Conservation (phyloP, 1,284 basidiomycete species). For the Ceratorhiza oryzae-sativae region DNA sequence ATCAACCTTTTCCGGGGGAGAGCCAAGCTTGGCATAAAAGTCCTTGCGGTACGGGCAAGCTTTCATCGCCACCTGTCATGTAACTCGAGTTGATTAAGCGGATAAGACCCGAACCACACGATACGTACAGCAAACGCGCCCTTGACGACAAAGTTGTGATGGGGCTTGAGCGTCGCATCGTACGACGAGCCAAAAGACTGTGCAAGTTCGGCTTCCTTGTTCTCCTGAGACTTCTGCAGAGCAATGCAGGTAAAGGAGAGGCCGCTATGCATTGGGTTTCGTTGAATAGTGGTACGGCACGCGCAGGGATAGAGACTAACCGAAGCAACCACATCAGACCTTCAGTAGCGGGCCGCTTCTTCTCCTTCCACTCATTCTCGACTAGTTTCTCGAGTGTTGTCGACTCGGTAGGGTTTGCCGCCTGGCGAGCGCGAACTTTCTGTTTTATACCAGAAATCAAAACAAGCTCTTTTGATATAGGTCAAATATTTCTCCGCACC, state of each 20-base stretch:
- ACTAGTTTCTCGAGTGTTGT: constrained; percentile 86
- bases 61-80: constrained; percentile 86
- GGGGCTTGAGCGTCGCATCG: constrained; percentile 73
- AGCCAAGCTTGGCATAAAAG: constrained; percentile 89
- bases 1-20: constrained; percentile 71
- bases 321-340: constrained; percentile 93
- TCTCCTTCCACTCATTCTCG: constrained; percentile 83
- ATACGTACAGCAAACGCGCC: constrained; percentile 81
- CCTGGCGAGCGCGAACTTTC: constrained; percentile 89
- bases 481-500: constrained; percentile 57
- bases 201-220: constrained; percentile 75
- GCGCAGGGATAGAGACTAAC: constrained; percentile 50
- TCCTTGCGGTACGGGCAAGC: constrained; percentile 92
- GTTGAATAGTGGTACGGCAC: neutral
- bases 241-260: constrained; percentile 91
- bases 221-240: constrained; percentile 73
- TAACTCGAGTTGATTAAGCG: constrained; percentile 12
- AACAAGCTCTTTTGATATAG: neutral
- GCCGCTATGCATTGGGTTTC: constrained; percentile 82
- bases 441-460: constrained; percentile 49
- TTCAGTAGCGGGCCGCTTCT: constrained; percentile 88
- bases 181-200: constrained; percentile 86
- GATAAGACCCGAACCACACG: neutral
- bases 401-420: constrained; percentile 68
- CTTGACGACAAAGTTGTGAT: constrained; percentile 79